Base-by-base conservation (phyloP, 495 filamentous ascomycete species). In the Penicillium odoratum region DNA sequence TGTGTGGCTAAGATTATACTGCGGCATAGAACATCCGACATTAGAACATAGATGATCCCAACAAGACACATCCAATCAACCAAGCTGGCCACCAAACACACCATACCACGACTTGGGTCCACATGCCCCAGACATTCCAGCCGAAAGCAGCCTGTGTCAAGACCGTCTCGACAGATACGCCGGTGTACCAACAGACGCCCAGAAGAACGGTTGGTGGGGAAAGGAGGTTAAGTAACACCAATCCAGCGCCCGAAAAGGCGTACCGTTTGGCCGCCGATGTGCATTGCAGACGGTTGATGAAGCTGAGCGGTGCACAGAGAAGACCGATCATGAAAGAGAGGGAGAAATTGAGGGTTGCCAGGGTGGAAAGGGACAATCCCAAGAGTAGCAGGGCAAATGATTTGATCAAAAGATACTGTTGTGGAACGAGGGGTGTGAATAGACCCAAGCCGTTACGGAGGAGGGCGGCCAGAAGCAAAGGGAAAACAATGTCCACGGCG, bases 41-140 rank as follows among this genome's bases (percentile, higher is more conserved):
- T 65, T 53, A 75, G 53, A 77, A 76, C 34, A 78, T 56, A 7
- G 74, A 78, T 52, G 69, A 67, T 48, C 75, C 77, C 43, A 82
- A 59, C 53, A 83, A 62, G 0, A 87, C 75, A 56, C 75, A 74
- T 21, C 82, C 91, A 13, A 83, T 81, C 51, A 97, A 63, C 95
- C 94, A 98, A 25, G 90, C 92, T 7, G 94, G 95, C 93, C 93
- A 98, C 94, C 94, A 98, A 30, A 98, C 91, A 70, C 91, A 90
- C 92, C 95, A 98, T 16, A 98, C 86, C 38, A 98, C 86, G 7
- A 98, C 85, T 57, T 88, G 75, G 38, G 92, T 96, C 79, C 92
- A 96, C 79, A 93, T 83, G 3, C 93, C 93, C 81, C 87, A 92
- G 16, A 97, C 90, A 65, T 88, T 80, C 94, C 93, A 98, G 0